Evolutionary conservation across 2,329 filamentous ascomycete species (phyloP), one percentile per base, ranked within the genome.

Genomic region (Pestalotiopsis sp.): DNA sequence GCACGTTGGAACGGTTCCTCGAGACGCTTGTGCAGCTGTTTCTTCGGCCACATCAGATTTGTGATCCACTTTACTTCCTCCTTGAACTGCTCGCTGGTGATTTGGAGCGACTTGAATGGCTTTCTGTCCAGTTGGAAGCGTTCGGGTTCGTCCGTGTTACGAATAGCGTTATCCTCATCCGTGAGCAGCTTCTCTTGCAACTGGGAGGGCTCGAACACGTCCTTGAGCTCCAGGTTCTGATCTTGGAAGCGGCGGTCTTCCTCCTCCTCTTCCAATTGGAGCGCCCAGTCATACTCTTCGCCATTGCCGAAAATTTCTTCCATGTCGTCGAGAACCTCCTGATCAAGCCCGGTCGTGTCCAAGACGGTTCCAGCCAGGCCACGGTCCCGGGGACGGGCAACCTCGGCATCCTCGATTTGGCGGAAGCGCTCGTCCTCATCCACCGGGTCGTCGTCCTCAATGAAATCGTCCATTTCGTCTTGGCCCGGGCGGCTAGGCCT

Each of bases 141-240:
- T 80, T 99, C 96, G 1, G 96, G 96, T 72, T 97, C 91, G 77
- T 99, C 96, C 22, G 88, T 90, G 75, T 91, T 89, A 62, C 96
- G 93, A 72, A 99, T 98, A 68, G 89, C 83, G 78, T 98, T 97
- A 78, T 99, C 96, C 71, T 94, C 94, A 68, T 98, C 96, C 9
- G 96, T 99, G 73, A 99, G 88, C 78, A 98, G 92, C 81, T 94
- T 95, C 81, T 99, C 96, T 67, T 92, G 91, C 52, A 99, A 87
- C 78, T 99, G 94, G 2, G 94, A 97, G 0, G 96, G 96, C 80
- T 99, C 96, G 75, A 99, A 99, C 64, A 99, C 95, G 77, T 99
- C 95, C 82, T 98, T 98, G 70, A 99, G 88, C 79, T 98, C 94
- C 56, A 98, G 89, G 58, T 91, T 91, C 74, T 94, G 92, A 72